Evolutionary conservation across 768 basidiomycete species (phyloP).

Genomic region (Rhodotorula toruloides): DNA sequence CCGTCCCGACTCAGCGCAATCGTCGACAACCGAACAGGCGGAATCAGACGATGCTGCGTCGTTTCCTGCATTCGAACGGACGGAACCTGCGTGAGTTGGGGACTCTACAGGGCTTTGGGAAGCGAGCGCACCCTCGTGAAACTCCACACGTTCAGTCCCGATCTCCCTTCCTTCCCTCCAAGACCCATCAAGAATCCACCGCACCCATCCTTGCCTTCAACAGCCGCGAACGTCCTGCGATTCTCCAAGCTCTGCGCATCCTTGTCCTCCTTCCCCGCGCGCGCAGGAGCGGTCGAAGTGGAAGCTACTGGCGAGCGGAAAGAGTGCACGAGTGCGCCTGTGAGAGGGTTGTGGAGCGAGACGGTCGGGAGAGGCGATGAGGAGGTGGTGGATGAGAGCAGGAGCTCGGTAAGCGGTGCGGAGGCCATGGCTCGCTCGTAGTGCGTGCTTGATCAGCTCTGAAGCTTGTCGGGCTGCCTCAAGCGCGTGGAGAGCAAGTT

Average conservation of each 20-base stretch:
- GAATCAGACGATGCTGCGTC: conserved; percentile 65
- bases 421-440: background rate
- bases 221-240: conserved; percentile 53
- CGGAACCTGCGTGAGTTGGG: background rate
- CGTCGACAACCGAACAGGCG: conserved; percentile 83
- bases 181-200: conserved; percentile 69
- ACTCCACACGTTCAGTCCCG: conserved; percentile 81
- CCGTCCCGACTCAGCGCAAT: conserved; percentile 69
- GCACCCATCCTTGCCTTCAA: conserved; percentile 63
- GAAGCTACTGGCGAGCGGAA: conserved; percentile 29
- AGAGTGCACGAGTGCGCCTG: conserved; percentile 32
- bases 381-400: conserved; percentile 25
- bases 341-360: conserved; percentile 28
- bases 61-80: conserved; percentile 18
- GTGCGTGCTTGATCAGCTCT: background rate
- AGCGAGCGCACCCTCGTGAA: conserved; percentile 69
- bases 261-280: conserved; percentile 1
- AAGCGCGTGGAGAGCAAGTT: background rate
- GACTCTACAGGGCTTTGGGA: background rate
- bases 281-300: background rate
- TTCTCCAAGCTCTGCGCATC: background rate
- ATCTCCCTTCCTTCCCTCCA: conserved; percentile 80
- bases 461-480: too few species aligned
- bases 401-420: conserved; percentile 29
- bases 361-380: conserved; percentile 27